Percentiles rank a stretch among this genome's conserved stretches.
These are phyloP conservation scores for Seiridium unicorne DNA, from an alignment of 2,329 filamentous ascomycete genomes.

Conservation along the genomic window DNA sequence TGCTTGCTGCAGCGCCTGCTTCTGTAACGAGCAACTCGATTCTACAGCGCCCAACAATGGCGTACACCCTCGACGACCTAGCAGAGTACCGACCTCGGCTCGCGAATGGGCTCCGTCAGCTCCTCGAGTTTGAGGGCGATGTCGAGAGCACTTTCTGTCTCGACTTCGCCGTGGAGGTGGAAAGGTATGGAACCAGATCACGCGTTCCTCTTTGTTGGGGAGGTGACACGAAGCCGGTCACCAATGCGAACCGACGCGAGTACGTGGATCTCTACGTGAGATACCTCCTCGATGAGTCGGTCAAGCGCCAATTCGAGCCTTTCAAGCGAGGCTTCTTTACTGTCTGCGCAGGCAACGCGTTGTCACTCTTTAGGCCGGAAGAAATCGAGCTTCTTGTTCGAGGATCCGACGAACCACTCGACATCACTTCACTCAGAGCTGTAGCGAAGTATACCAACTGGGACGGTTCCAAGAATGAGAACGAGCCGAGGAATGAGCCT, in stretches of 20 bases:
- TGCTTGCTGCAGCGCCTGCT: constrained; percentile 73
- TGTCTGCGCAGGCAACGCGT: constrained; percentile 83
- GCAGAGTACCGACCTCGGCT: constrained; percentile 77
- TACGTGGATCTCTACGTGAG: constrained; percentile 85
- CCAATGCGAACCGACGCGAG: constrained; percentile 78
- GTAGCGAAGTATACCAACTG: constrained; percentile 84
- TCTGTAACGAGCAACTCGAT: constrained; percentile 52
- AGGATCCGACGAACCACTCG: constrained; percentile 80
- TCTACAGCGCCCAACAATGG: constrained; percentile 61
- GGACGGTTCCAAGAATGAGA: constrained; percentile 30
- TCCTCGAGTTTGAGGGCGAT: constrained; percentile 82
- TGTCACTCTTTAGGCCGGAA: constrained; percentile 83
- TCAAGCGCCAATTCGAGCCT: constrained; percentile 82
- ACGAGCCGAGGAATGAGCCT: constrained; percentile 57
- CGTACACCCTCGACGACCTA: constrained; percentile 76
- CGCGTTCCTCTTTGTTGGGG: constrained; percentile 70
- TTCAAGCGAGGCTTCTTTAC: constrained; percentile 95
- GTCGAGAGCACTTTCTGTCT: constrained; percentile 78
- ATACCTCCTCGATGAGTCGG: constrained; percentile 74
- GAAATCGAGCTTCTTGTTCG: constrained; percentile 87
- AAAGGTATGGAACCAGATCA: constrained; percentile 70
- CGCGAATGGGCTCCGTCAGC: constrained; percentile 70
- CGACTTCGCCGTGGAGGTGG: constrained; percentile 75
- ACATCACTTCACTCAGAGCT: constrained; percentile 71
- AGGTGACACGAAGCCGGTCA: constrained; percentile 74